phyloP scores from a whole-genome alignment of 345 rosid genomes.

The Eucalyptus camaldulensis region DNA sequence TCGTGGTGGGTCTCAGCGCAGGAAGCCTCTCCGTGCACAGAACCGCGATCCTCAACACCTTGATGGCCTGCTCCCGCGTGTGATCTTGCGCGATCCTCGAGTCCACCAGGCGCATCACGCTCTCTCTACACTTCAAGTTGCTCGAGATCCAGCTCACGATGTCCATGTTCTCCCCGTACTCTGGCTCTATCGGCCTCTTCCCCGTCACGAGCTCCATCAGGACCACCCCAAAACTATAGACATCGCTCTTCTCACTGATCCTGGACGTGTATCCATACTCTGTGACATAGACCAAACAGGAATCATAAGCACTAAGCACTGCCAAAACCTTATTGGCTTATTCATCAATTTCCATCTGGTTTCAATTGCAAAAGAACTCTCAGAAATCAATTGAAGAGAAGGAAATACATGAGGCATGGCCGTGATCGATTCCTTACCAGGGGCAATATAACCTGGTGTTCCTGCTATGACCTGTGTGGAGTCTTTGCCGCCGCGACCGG shows the following conservation, averaged over 20 bases:
- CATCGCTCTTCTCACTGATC: slow-evolving; percentile 85
- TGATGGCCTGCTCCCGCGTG: slow-evolving; percentile 46
- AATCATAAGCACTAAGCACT: neutral
- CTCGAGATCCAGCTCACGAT: slow-evolving; percentile 65
- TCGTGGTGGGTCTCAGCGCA: slow-evolving; percentile 64
- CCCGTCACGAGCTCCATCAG: slow-evolving; percentile 87
- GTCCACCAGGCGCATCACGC: slow-evolving; percentile 50
- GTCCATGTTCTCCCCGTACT: slow-evolving; percentile 72
- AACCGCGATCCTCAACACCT: slow-evolving; percentile 57
- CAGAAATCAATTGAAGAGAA: neutral
- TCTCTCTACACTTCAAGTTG: slow-evolving; percentile 43
- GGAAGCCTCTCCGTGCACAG: slow-evolving; percentile 58
- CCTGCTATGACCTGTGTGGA: slow-evolving; percentile 77
- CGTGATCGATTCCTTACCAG: slow-evolving; percentile 31
- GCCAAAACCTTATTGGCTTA: neutral
- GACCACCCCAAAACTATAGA: slow-evolving; percentile 92
- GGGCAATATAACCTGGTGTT: slow-evolving; percentile 93
- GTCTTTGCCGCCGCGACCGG: slow-evolving; percentile 24
- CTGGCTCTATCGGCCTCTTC: slow-evolving; percentile 66
- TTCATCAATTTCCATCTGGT: neutral
- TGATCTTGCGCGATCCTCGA: slow-evolving; percentile 35
- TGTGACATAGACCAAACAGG: neutral
- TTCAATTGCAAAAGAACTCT: neutral
- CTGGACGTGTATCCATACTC: slow-evolving; percentile 83
- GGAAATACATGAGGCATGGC: neutral